Evolutionary conservation across 2,329 filamentous ascomycete species (phyloP).

Genomic region (Fonsecaea pugnacius): DNA sequence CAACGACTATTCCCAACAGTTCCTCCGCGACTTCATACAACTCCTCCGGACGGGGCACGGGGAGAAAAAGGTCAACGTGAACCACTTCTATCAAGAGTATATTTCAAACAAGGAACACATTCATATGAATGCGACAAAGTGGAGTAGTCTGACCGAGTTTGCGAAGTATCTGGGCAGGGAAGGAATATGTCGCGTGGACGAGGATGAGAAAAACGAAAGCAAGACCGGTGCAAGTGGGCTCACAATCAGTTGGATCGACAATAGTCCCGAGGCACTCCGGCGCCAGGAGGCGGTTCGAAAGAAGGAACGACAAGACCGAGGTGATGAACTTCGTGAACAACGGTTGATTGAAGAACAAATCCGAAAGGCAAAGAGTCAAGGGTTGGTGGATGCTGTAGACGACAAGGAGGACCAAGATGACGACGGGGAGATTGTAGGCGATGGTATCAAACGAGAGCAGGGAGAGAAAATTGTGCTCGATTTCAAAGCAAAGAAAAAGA

Average conservation of each 20-base stretch:
- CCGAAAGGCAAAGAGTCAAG: constrained; percentile 69
- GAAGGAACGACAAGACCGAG: constrained; percentile 85
- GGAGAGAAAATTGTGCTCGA: constrained; percentile 77
- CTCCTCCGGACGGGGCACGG: constrained; percentile 82
- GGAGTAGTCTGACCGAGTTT: constrained; percentile 86
- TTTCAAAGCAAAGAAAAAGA: constrained; percentile 56
- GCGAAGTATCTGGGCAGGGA: constrained; percentile 84
- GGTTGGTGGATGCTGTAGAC: constrained; percentile 52
- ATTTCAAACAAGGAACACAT: constrained; percentile 85
- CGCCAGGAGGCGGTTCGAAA: constrained; percentile 78
- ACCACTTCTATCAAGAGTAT: constrained; percentile 94
- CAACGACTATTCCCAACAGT: constrained; percentile 79
- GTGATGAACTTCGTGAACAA: constrained; percentile 88
- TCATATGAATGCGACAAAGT: constrained; percentile 93
- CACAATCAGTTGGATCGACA: constrained; percentile 88
- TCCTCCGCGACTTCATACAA: constrained; percentile 76
- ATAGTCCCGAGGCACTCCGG: constrained; percentile 80
- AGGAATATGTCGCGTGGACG: constrained; percentile 86
- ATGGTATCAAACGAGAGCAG: constrained; percentile 59
- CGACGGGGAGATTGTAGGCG: constrained; percentile 47
- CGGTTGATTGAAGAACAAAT: constrained; percentile 83
- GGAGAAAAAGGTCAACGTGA: constrained; percentile 85
- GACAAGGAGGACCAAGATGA: constrained; percentile 48
- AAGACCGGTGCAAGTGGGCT: constrained; percentile 48
- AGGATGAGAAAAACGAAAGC: constrained; percentile 72